Conservation (phyloP, 1,139 yeast genomes). For the Zygosaccharomyces pseudobailii region DNA sequence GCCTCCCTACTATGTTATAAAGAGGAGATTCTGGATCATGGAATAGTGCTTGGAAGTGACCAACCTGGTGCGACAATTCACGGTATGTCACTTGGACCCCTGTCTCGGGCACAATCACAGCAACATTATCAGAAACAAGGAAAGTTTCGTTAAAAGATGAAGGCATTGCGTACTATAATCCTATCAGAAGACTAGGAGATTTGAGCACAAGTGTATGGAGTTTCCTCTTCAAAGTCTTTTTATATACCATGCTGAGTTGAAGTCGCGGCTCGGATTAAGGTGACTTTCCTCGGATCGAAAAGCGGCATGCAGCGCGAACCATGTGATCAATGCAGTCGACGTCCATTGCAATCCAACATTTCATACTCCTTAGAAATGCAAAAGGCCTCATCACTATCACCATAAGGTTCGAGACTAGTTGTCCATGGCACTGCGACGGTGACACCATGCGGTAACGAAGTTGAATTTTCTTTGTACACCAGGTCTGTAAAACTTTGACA, state of each 20-base stretch:
- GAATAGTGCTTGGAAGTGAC: slow-evolving; percentile 42
- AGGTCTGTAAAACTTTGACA: slow-evolving; percentile 39
- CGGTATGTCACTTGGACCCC: slow-evolving; percentile 37
- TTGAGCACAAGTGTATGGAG: neutral
- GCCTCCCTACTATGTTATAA: slow-evolving; percentile 29
- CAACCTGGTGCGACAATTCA: slow-evolving; percentile 38
- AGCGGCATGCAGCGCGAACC: neutral
- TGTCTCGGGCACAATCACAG: slow-evolving; percentile 38
- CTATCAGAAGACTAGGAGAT: neutral
- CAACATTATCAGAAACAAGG: slow-evolving; percentile 35
- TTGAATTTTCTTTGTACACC: slow-evolving; percentile 9
- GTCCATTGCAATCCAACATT: slow-evolving; percentile 13
- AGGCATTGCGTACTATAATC: slow-evolving; percentile 4
- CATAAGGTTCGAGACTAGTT: slow-evolving; percentile 46
- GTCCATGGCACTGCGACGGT: slow-evolving; percentile 52
- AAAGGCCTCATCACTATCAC: slow-evolving; percentile 47
- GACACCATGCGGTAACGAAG: slow-evolving; percentile 2
- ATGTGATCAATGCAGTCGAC: neutral
- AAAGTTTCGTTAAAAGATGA: slow-evolving; percentile 34
- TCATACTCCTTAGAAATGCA: slow-evolving; percentile 26
- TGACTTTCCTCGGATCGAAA: neutral
- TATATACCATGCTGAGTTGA: neutral
- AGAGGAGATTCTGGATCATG: slow-evolving; percentile 39
- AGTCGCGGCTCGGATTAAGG: neutral
- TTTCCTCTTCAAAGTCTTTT: neutral